Evolutionary conservation across 208 protist species (phyloP), one percentile per base, ranked within the genome.

Genomic region (Trypanosoma vivax): DNA sequence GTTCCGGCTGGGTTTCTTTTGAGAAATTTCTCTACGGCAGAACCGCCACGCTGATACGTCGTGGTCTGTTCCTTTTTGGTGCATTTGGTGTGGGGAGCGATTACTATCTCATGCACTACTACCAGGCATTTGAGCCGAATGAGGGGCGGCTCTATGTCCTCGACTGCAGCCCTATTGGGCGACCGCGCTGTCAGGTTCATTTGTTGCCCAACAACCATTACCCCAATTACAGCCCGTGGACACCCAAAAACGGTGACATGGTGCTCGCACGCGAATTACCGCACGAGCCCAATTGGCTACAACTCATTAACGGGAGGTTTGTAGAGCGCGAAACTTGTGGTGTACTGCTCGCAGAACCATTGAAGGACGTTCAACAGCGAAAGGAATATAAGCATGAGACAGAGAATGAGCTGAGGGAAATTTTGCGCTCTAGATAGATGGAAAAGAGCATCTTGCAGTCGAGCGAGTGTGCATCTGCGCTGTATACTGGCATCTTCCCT

Each of bases 211-310:
- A 74, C 60, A 83, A 76, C 50, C 62, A 85, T 60, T 91, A 83
- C 67, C 75, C 81, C 10, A 85, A 88, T 53, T 94, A 89, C 52
- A 88, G 72, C 24, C 82, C 82, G 24, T 94, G 86, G 83, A 89
- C 79, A 7, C 87, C 87, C 4, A 48, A 52, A 33, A 94, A 94
- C 42, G 87, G 87, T 7, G 80, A 83, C 33, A 73, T 94, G 5
- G 79, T 94, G 24, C 40, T 88, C 2, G 87, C 87, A 14, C 78
- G 87, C 19, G 67, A 70, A 34, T 51, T 94, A 50, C 61, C 67
- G 29, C 49, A 76, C 21, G 72, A 83, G 14, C 80, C 78, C 5
- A 72, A 83, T 50, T 94, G 72, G 45, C 3, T 94, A 30, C 87
- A 94, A 55, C 66, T 94, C 30, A 67, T 94, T 24, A 88, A 76